Conservation (phyloP, 2,329 filamentous ascomycete species). For the Arthrinium phaeospermum region DNA sequence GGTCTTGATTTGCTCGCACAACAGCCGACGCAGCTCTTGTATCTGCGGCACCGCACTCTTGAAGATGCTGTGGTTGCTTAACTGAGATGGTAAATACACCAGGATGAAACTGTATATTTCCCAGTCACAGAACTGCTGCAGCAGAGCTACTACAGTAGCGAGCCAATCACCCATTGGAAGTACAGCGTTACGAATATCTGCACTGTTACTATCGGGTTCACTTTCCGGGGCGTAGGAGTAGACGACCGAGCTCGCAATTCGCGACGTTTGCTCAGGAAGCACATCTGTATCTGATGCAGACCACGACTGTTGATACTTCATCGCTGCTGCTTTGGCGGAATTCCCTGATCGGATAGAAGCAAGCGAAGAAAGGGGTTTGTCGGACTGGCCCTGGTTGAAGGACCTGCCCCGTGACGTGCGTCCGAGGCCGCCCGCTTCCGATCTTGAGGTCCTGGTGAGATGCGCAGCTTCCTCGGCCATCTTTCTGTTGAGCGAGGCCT, state of each 20-base stretch:
- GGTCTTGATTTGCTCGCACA: conserved; percentile 83
- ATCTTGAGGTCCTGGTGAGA: conserved; percentile 48
- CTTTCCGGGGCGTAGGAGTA: conserved; percentile 44
- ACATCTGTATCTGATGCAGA: conserved; percentile 61
- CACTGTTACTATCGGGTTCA: conserved; percentile 25
- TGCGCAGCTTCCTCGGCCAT: conserved; percentile 58
- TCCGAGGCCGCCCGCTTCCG: conserved; percentile 48
- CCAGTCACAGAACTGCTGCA: conserved; percentile 81
- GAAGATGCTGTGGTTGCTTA: conserved; percentile 90
- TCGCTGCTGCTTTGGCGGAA: conserved; percentile 39
- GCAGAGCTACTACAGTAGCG: conserved; percentile 75
- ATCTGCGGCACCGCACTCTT: conserved; percentile 75
- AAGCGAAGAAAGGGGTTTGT: conserved; percentile 47
- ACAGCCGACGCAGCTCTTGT: conserved; percentile 72
- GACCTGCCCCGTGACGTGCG: conserved; percentile 58
- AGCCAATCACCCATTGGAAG: conserved; percentile 74
- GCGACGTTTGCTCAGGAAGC: conserved; percentile 54
- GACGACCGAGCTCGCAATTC: conserved; percentile 56
- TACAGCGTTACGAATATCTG: conserved; percentile 41
- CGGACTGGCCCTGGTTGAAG: conserved; percentile 53
- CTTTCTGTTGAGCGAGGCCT: conserved; percentile 56
- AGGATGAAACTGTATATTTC: conserved; percentile 91
- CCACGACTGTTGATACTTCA: conserved; percentile 61
- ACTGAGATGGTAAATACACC: conserved; percentile 82
- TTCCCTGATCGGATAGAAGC: conserved; percentile 48